phyloP scores from a whole-genome alignment of 805 yeast species.

The Tetrapisispora arboricola region DNA sequence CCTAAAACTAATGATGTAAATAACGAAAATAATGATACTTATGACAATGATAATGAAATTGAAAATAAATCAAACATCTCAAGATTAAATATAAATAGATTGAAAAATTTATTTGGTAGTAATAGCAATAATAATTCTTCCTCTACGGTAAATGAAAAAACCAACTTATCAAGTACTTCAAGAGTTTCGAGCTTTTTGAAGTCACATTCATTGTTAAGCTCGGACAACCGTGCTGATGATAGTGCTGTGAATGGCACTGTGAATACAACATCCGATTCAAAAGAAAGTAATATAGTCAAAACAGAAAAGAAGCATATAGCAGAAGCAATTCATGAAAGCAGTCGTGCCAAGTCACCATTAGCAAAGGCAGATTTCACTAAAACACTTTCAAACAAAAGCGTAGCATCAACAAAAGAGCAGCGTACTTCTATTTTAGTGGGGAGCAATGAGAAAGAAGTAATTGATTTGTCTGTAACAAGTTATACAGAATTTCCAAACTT shows the following conservation, averaged over 20 bases:
- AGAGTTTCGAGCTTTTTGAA: slow-evolving; percentile 1
- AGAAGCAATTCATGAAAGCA: background rate
- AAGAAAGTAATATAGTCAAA: background rate
- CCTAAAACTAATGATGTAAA: background rate
- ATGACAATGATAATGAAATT: background rate
- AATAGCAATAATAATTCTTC: background rate
- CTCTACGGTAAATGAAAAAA: background rate
- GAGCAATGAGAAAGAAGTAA: no score
- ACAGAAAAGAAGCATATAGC: no score
- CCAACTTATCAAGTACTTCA: background rate
- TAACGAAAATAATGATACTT: background rate
- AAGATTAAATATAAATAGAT: background rate
- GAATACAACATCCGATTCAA: background rate
- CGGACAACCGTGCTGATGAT: background rate
- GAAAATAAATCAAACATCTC: background rate
- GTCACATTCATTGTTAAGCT: background rate
- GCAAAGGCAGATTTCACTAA: background rate
- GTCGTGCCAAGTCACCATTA: background rate
- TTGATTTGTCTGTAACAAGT: background rate
- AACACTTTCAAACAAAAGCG: background rate
- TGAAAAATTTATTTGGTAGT: background rate
- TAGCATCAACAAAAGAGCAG: background rate
- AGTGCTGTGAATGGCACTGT: no score
- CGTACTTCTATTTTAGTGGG: no score
- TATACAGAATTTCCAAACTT: background rate